Conservation (phyloP, 345 rosid genomes). For the Syzygium jambos region DNA sequence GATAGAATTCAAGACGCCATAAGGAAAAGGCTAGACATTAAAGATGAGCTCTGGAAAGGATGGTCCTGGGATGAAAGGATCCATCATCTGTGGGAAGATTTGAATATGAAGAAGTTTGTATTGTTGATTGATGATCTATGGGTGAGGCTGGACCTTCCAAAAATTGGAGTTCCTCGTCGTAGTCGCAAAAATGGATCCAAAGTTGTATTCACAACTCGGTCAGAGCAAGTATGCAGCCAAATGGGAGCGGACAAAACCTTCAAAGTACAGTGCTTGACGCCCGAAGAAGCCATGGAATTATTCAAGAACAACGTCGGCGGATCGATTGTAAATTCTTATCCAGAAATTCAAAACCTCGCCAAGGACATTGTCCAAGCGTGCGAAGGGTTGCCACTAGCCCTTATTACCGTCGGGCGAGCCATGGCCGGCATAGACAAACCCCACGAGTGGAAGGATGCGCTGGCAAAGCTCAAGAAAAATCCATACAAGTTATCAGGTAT, state of each 20-base stretch:
- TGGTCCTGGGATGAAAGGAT: neutral
- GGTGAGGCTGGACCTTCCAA: neutral
- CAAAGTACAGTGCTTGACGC: neutral
- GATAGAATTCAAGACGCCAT: neutral
- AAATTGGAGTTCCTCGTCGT: neutral
- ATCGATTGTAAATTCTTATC: neutral
- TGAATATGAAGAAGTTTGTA: constrained; percentile 1
- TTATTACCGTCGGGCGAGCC: neutral
- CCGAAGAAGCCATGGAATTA: neutral
- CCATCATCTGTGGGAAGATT: neutral
- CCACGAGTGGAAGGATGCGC: accelerated
- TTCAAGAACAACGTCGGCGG: neutral
- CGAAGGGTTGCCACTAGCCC: neutral
- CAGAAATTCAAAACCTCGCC: accelerated
- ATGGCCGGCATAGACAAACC: accelerated
- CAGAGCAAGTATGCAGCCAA: neutral
- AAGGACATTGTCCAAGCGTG: accelerated
- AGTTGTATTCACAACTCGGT: constrained; percentile 7
- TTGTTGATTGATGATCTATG: constrained; percentile 14
- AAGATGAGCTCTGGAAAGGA: neutral
- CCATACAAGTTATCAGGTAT: accelerated
- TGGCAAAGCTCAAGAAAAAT: accelerated
- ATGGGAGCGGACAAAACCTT: neutral
- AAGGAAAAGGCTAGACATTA: neutral
- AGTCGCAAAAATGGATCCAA: neutral